Conservation (phyloP, 2,329 filamentous ascomycete genomes). For the Cladosporium velox region DNA sequence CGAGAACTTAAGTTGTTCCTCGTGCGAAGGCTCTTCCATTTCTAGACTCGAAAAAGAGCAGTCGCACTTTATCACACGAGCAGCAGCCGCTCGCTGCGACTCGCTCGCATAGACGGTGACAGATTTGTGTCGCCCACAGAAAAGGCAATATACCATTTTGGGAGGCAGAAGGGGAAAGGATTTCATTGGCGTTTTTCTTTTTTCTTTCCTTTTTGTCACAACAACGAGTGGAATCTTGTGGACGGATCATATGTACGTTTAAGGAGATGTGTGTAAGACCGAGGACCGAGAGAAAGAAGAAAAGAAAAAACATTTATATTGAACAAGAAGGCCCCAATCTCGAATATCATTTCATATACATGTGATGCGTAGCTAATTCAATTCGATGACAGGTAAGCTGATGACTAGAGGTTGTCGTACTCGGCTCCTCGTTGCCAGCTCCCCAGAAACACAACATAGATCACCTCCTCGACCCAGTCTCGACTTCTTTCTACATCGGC, state of each 20-base stretch:
- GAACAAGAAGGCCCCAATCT: not conserved
- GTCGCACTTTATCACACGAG: not conserved
- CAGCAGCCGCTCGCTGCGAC: not conserved
- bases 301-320: not conserved
- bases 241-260: constrained; percentile 3
- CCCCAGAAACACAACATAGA: no score
- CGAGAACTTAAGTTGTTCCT: not conserved
- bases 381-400: not conserved
- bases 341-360: not conserved
- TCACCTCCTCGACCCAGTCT: no score
- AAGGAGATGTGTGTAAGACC: not conserved
- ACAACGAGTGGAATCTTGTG: not conserved
- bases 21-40: not conserved
- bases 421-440: not conserved
- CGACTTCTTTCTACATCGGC: no score
- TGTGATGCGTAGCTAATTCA: not conserved
- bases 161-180: not conserved
- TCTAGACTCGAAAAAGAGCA: not conserved
- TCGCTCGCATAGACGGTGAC: not conserved
- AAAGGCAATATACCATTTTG: constrained; percentile 12
- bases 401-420: not conserved
- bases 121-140: not conserved
- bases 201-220: constrained; percentile 2
- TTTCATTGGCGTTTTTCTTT: not conserved
- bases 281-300: not conserved